Conservation (phyloP, 805 yeast genomes). For the Saturnispora saitoi region DNA sequence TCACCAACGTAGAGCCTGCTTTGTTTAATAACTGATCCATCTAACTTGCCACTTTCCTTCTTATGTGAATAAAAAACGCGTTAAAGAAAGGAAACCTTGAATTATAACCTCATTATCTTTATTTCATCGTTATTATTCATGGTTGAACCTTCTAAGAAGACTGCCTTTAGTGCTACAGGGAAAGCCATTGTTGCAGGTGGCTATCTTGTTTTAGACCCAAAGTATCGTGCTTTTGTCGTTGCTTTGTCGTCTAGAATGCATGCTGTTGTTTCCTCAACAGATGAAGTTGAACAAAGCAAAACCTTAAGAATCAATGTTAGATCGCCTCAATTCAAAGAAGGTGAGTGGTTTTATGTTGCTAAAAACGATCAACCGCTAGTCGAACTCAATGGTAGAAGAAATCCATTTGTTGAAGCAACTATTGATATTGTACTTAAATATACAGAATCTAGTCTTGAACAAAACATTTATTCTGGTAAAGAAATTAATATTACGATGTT, state of each 20-base stretch:
- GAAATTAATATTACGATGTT: conserved; percentile 47
- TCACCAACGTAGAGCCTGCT: conserved; percentile 73
- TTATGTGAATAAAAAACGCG: neutral
- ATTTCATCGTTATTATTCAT: neutral
- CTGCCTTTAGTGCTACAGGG: conserved; percentile 87
- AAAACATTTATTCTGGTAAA: conserved; percentile 19
- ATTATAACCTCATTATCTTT: neutral
- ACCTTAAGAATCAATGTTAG: conserved; percentile 33
- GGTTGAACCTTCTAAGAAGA: neutral
- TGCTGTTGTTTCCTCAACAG: conserved; percentile 30
- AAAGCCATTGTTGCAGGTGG: conserved; percentile 95
- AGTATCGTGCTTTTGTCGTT: conserved; percentile 67
- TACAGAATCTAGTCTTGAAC: conserved; percentile 16
- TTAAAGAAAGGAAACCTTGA: neutral
- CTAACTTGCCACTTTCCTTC: neutral
- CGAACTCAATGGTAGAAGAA: conserved; percentile 27
- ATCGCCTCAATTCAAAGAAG: conserved; percentile 73
- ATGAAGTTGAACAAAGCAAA: neutral
- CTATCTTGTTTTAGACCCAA: conserved; percentile 77
- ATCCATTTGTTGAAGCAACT: conserved; percentile 71
- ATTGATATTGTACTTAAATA: conserved; percentile 49
- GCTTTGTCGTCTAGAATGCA: conserved; percentile 90
- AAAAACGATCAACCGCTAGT: conserved; percentile 7
- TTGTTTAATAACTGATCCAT: conserved; percentile 36
- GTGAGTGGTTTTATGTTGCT: conserved; percentile 55